A percentile compares a stretch with the other conserved stretches of the same genome.
Conservation (phyloP, 768 basidiomycete genomes). For the Boletus tylopilopsis region DNA sequence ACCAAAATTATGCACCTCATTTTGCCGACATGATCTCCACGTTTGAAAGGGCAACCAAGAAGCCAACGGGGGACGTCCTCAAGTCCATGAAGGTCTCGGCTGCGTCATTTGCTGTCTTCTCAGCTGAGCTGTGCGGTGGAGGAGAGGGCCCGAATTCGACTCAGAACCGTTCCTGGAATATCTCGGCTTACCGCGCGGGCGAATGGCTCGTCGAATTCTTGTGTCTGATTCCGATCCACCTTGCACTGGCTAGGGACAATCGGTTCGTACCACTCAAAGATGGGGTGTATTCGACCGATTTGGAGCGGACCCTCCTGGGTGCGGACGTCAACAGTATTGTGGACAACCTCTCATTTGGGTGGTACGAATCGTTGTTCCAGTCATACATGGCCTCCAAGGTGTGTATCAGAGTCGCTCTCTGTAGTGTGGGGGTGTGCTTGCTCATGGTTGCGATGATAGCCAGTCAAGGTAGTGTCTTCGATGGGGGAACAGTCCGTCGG, state of each 20-base stretch:
- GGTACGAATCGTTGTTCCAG: conserved; percentile 63
- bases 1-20: conserved; percentile 36
- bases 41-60: conserved; percentile 49
- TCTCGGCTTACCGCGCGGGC: conserved; percentile 44
- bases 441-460: conserved; percentile 30
- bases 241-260: conserved; percentile 58
- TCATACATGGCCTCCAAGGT: conserved; percentile 61
- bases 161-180: conserved; percentile 17
- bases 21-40: conserved; percentile 41
- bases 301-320: conserved; percentile 53
- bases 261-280: conserved; percentile 60
- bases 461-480: conserved; percentile 61
- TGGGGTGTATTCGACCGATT: conserved; percentile 45
- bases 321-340: conserved; percentile 58
- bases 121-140: conserved; percentile 6
- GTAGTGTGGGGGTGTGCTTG: rapidly evolving
- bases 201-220: conserved; percentile 62
- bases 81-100: conserved; percentile 36
- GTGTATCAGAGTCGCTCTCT: not conserved
- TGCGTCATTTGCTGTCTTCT: conserved; percentile 29
- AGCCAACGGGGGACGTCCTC: conserved; percentile 47
- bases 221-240: conserved; percentile 62
- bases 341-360: conserved; percentile 53
- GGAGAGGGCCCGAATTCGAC: not conserved
- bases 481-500: conserved; percentile 71